Evolutionary conservation across 2,329 filamentous ascomycete species (phyloP), one percentile per base, ranked within the genome.

Genomic region (Sporothrix luriei): DNA sequence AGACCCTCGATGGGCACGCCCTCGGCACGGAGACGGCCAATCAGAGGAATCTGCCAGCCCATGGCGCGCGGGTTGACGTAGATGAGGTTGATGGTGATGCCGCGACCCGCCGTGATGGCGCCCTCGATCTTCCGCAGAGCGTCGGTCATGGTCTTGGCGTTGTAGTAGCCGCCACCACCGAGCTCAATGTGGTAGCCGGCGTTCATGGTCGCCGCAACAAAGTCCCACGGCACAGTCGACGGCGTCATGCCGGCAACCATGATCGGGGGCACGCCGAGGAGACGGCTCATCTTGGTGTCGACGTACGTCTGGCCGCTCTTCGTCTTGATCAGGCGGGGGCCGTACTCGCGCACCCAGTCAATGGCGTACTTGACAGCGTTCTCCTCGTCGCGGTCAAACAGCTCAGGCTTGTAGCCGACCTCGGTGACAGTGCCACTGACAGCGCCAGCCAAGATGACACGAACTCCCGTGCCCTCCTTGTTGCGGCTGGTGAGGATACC

Each of bases 311-410:
- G 87, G 24, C 95, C 95, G 70, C 88, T 89, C 13, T 94, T 94
- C 16, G 92, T 97, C 81, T 92, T 95, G 75, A 97, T 89, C 55
- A 99, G 85, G 71, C 90, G 91, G n/a, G 96, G 95, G 11, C 94
- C 94, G 78, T 95, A 94, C 79, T 97, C 94, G 80, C 96, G 96
- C 70, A 99, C 93, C 96, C 96, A 99, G 80, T 99, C 93, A 40
- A 93, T 90, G 64, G 95, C 94, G 78, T 93, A 98, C 79, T 94
- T 95, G 76, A 99, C 91, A 5, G 95, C 94, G 76, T 97, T 89
- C 78, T 97, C 92, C 76, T 94, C 93, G 78, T 99, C 95, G 70
- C 95, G 91, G 78, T 99, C 94, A 76, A 99, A 99, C 66, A 99
- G 85, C 81, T 99, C 95, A 2, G 94, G 91, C 85, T 99, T 99